phyloP scores from a whole-genome alignment of 2,329 filamentous ascomycete genomes.

The Cephalotrichum gorgonifer region DNA sequence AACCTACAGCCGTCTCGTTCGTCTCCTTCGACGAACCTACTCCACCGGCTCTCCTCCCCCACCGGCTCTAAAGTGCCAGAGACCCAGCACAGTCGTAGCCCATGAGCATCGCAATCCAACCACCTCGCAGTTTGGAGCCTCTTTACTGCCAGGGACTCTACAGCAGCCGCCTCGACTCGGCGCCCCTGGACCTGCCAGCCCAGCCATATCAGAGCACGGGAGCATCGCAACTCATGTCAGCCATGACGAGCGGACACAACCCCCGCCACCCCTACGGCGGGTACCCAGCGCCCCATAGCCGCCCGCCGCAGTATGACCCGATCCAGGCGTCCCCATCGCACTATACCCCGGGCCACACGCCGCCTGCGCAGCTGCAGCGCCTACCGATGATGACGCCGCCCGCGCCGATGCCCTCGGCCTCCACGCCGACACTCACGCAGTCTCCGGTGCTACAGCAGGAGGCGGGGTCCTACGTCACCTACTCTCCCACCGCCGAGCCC shows the following conservation, averaged over 20 bases:
- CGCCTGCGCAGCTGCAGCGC: slow-evolving; percentile 3
- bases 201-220: slow-evolving; percentile 1
- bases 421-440: slow-evolving; percentile 2
- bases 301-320: slow-evolving; percentile 4
- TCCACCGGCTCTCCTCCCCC: background rate
- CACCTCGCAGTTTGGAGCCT: slow-evolving; percentile 6
- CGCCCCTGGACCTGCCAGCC: background rate
- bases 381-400: slow-evolving; percentile 5
- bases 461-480: background rate
- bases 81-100: background rate
- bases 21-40: background rate
- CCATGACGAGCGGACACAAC: slow-evolving; percentile 2
- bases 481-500: slow-evolving; percentile 3
- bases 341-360: slow-evolving; percentile 3
- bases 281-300: slow-evolving; percentile 1
- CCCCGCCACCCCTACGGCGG: slow-evolving; percentile 4
- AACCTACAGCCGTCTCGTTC: background rate
- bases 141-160: slow-evolving; percentile 6
- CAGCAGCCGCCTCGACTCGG: slow-evolving; percentile 3
- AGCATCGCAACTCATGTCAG: slow-evolving; percentile 5
- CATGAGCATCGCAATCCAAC: slow-evolving; percentile 6
- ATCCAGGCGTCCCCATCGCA: slow-evolving; percentile 2
- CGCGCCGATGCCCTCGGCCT: background rate
- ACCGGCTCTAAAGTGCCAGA: slow-evolving; percentile 4
- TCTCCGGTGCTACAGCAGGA: slow-evolving; percentile 3